These are phyloP conservation scores for Adansonia madagascariensis DNA, from an alignment of 441 rosid genomes.

Conservation along the genomic window DNA sequence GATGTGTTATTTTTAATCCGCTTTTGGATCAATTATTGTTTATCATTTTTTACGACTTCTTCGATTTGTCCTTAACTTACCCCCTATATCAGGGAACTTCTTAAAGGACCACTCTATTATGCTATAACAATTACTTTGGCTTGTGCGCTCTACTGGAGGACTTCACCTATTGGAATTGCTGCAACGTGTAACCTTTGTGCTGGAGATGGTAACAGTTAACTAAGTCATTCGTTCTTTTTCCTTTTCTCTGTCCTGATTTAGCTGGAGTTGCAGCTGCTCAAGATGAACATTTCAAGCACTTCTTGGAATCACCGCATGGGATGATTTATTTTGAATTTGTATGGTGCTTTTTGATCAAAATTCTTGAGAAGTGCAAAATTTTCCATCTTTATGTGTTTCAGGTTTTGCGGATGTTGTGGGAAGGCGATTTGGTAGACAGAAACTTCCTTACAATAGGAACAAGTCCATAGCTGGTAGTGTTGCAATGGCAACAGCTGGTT, in stretches of 20 bases:
- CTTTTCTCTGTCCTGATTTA: background rate
- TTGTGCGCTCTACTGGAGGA: constrained; percentile 67
- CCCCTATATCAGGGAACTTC: constrained; percentile 68
- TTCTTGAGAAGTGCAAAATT: background rate
- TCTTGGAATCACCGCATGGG: background rate
- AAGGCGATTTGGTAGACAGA: constrained; percentile 60
- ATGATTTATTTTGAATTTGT: background rate
- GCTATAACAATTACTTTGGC: constrained; percentile 62
- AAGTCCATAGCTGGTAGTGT: constrained; percentile 78
- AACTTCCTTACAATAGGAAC: constrained; percentile 71
- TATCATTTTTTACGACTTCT: constrained; percentile 21
- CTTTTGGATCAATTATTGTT: background rate
- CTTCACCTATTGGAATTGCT: constrained; percentile 72
- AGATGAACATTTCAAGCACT: constrained; percentile 3
- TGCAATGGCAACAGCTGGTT: constrained; percentile 70
- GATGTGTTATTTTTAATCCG: background rate
- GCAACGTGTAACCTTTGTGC: constrained; percentile 83
- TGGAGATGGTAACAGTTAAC: constrained; percentile 72
- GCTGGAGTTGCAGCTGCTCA: background rate
- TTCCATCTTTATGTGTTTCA: constrained; percentile 31
- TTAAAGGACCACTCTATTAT: constrained; percentile 80
- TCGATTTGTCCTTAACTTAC: constrained; percentile 19
- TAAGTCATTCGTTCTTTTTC: background rate
- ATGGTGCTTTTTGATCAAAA: background rate
- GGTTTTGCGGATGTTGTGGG: constrained; percentile 86